phyloP scores from a whole-genome alignment of 108 stramenopile species.

The Nannochloropsis gaditana region DNA sequence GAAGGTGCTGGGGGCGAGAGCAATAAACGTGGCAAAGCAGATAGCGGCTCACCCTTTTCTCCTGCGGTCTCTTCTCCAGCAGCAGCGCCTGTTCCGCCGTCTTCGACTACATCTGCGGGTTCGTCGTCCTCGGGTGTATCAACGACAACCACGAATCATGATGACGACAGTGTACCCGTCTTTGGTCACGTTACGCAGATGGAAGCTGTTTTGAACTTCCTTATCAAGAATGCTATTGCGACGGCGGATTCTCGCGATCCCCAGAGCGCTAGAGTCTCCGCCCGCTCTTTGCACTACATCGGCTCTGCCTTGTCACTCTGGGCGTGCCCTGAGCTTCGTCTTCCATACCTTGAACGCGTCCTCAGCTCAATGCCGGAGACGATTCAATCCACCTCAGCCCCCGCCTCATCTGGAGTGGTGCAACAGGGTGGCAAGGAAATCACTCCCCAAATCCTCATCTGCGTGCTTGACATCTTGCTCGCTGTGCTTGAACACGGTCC shows the following conservation, averaged over 20 bases:
- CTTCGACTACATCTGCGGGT: slow-evolving; percentile 15
- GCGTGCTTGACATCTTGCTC: neutral
- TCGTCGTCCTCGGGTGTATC: neutral
- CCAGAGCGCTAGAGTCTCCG: neutral
- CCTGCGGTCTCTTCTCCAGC: neutral
- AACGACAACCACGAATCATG: neutral
- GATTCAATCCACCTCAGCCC: neutral
- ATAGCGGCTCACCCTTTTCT: neutral
- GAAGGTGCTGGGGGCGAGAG: neutral
- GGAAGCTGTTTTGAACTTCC: neutral
- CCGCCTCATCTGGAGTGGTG: neutral
- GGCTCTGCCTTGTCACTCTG: neutral
- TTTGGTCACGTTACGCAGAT: neutral
- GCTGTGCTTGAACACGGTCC: neutral
- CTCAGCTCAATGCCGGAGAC: neutral
- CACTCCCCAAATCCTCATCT: slow-evolving; percentile 3
- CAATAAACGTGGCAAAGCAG: neutral
- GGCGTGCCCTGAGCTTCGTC: slow-evolving; percentile 12
- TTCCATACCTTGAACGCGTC: slow-evolving; percentile 2
- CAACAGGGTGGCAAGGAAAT: neutral
- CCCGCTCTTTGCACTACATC: neutral
- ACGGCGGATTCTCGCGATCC: neutral
- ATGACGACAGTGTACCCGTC: neutral
- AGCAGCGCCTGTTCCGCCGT: neutral
- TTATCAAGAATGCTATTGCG: neutral